These are phyloP conservation scores for Fusarium sp. DNA, from an alignment of 2,329 filamentous ascomycete genomes.

Conservation along the genomic window DNA sequence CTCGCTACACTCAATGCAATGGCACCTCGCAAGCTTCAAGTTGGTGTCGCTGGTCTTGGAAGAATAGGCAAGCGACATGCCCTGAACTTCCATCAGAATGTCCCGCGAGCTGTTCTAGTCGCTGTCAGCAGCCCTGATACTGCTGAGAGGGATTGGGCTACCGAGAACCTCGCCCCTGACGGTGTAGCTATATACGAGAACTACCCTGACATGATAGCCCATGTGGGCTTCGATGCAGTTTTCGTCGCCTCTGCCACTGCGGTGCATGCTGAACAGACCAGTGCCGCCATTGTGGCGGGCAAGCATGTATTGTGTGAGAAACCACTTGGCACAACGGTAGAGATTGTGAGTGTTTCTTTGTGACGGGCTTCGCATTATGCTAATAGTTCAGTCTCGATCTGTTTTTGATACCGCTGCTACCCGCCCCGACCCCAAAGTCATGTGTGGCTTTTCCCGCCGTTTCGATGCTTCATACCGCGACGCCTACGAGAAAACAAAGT, in stretches of 20 bases:
- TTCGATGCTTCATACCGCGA: slow-evolving; percentile 62
- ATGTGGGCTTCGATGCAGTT: slow-evolving; percentile 51
- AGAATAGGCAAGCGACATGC: slow-evolving; percentile 62
- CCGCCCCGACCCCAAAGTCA: slow-evolving; percentile 67
- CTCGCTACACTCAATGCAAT: background rate
- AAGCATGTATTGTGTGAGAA: slow-evolving; percentile 69
- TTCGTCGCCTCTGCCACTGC: slow-evolving; percentile 55
- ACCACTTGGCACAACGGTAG: slow-evolving; percentile 62
- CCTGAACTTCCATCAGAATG: slow-evolving; percentile 55
- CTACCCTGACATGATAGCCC: slow-evolving; percentile 56
- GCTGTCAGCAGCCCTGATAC: slow-evolving; percentile 57
- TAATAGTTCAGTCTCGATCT: background rate
- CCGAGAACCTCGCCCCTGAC: slow-evolving; percentile 51
- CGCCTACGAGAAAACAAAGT: slow-evolving; percentile 60
- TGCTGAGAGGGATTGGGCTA: slow-evolving; percentile 55
- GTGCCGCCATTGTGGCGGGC: slow-evolving; percentile 61
- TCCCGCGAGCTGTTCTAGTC: slow-evolving; percentile 58
- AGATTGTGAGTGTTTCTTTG: slow-evolving; percentile 14
- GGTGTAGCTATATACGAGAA: slow-evolving; percentile 54
- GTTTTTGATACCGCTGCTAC: slow-evolving; percentile 23
- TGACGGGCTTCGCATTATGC: background rate
- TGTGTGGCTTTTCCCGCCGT: slow-evolving; percentile 49
- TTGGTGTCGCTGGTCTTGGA: slow-evolving; percentile 59
- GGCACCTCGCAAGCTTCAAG: slow-evolving; percentile 45
- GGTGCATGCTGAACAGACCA: slow-evolving; percentile 65